Base-by-base conservation (phyloP, 768 basidiomycete species). In the Boletus sp. region DNA sequence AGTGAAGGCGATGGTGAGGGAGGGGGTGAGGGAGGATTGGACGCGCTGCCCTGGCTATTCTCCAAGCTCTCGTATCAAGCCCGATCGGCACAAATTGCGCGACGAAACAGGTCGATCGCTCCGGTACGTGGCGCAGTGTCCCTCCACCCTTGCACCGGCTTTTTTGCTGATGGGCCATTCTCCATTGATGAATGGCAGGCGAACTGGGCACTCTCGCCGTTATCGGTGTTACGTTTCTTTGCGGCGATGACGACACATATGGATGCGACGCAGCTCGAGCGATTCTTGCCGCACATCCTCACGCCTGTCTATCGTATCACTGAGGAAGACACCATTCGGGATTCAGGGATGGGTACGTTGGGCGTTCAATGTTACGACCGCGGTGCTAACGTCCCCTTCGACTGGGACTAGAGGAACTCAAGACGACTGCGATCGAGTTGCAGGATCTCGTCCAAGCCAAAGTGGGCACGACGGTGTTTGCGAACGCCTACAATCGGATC, bases 1-100 rank as follows among this genome's bases (percentile, higher is more conserved):
- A 25, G 45, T 1, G 59, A 45, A 2, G 27, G 25, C 0, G 49
- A 49, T 2, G 46, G 15, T 9, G 47, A 52, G 5, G 72, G 72
- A 19, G 65, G 62, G 17, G 61, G 21, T 2, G 45, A 61, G 13
- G 7, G 60, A 34, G 23, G n/a, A 47, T 45, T 61, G 17, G 78
- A 87, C 60, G 87, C 86, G 0, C 74, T 98, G 2, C 82, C 90
- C 0, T 98, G 96, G 94, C 72, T 99, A 33, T 98, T 98, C 77
- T 94, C 93, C 23, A 90, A 90, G 65, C 75, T 98, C 19, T 98
- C 96, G 0, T 95, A 90, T 69, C 88, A 94, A 65, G 81, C 87
- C 10, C 82, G 84, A 33, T 86, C 87, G 6, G 85, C 87, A 5
- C 83, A 88, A 63, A 86, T 91, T 52, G 78, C 79, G 7, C 80